Base-by-base conservation (phyloP, 2,329 filamentous ascomycete species). In the Trichoderma endophyticum region DNA sequence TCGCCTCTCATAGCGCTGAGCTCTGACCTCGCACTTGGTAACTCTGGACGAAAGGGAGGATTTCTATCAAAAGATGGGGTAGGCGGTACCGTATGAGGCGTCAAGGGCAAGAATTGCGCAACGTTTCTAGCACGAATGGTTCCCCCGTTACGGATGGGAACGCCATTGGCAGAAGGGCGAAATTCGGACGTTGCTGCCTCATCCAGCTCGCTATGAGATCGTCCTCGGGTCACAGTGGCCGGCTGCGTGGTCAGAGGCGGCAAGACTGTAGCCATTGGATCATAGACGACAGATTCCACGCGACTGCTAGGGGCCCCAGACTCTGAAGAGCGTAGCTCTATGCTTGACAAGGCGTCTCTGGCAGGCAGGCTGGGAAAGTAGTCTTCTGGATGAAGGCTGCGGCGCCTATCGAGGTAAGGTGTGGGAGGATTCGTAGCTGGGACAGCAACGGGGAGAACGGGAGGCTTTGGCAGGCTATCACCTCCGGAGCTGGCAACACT, bases 401-500 rank as follows among this genome's bases (percentile, higher is more conserved):
- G 79, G 82, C 91, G 81, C 79, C 87, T 78, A 78, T 85, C 77
- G 78, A 90, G 78, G 81, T 90, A 77, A 80, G 87, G 77, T 79
- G 88, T 81, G 81, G 88, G 86, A 7, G 67, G 56, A 24, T 51
- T 70, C 28, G 56, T 59, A 32, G 65, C 54, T n/a, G 65, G 54
- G 2, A 54, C 48, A 1, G 24, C 51, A 18, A 54, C 32, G 54
- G 24, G 24, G 30, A 85, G 83, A 56, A 81, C 80, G 54, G 81
- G 80, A 51, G 76, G 82, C 71, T 80, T 81, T 66, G 80, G 78
- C 74, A 86, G 81, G 71, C 85, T 85, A 63, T 91, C 90, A 21
- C 86, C 88, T 1, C 84, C 85, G 68, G 89, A 92, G 80, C 90
- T 93, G 59, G 89, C 88, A 60, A 86, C 88, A 75, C 88, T 91